Evolutionary conservation across 352 stramenopile species (phyloP).

Genomic region (Pythium plurisporium): DNA sequence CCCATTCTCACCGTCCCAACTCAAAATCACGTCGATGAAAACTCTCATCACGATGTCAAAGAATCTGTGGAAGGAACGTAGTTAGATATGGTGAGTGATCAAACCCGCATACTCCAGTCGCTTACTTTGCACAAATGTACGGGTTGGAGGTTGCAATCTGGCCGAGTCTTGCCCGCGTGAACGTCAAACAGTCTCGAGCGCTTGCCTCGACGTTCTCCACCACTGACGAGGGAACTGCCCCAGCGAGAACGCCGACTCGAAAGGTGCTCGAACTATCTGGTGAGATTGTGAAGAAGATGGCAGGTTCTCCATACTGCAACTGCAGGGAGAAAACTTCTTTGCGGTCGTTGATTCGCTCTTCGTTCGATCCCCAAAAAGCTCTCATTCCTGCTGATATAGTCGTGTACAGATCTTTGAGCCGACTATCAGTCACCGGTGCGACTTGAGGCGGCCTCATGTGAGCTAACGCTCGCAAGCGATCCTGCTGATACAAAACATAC

Average conservation of each 20-base stretch:
- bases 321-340: not conserved
- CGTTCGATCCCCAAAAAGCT: conserved; percentile 6
- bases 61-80: not conserved
- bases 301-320: not conserved
- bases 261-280: not conserved
- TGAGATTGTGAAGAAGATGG: conserved; percentile 7
- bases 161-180: not conserved
- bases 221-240: not conserved
- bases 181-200: not conserved
- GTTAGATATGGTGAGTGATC: not conserved
- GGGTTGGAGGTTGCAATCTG: not conserved
- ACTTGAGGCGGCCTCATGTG: not conserved
- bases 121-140: conserved; percentile 1
- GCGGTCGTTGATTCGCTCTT: not conserved
- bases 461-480: not conserved
- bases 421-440: not conserved
- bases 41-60: conserved; percentile 3
- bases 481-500: not conserved
- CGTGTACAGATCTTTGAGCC: not conserved
- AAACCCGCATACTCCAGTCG: not conserved
- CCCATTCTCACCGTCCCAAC: not conserved
- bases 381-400: not conserved
- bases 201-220: not conserved
- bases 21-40: not conserved
- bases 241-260: not conserved